These are phyloP conservation scores for Hanseniaspora valbyensis DNA, from an alignment of 805 yeast species.

Conservation along the genomic window DNA sequence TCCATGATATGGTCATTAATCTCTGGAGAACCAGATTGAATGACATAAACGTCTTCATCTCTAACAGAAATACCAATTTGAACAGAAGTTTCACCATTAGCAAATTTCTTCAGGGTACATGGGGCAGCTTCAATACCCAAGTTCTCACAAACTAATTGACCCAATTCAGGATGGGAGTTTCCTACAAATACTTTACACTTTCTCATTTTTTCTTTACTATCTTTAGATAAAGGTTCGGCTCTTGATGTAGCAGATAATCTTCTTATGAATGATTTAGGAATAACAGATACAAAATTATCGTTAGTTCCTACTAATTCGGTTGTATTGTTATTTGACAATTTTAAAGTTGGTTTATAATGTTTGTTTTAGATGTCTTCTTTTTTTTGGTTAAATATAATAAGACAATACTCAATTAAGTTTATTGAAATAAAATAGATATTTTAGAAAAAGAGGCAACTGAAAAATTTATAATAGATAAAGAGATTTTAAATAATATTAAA, in stretches of 20 bases:
- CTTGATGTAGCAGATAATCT: constrained; percentile 10
- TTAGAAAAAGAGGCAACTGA: no score
- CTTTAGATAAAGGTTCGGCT: not conserved
- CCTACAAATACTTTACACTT: constrained; percentile 96
- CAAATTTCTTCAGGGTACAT: constrained; percentile 78
- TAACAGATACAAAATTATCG: constrained; percentile 14
- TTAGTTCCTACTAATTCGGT: constrained; percentile 10
- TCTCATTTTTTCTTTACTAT: constrained; percentile 48
- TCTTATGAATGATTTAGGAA: constrained; percentile 16
- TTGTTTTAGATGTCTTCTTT: not conserved
- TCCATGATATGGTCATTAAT: constrained; percentile 94
- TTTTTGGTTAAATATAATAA: no score
- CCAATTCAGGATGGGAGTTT: constrained; percentile 90
- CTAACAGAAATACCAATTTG: constrained; percentile 90
- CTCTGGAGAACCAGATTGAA: constrained; percentile 81
- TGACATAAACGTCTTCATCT: constrained; percentile 91
- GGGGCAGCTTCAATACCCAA: constrained; percentile 92
- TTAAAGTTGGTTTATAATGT: not conserved
- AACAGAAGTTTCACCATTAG: constrained; percentile 96
- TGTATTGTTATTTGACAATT: not conserved
- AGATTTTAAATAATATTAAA: no score
- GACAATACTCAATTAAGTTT: no score
- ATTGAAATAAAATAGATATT: no score
- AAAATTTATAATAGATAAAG: no score
- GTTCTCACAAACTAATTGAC: constrained; percentile 76